Evolutionary conservation across 306 rosid genomes (phyloP), one percentile per base, ranked within the genome.

Genomic region (Sphenostylis stenocarpa): DNA sequence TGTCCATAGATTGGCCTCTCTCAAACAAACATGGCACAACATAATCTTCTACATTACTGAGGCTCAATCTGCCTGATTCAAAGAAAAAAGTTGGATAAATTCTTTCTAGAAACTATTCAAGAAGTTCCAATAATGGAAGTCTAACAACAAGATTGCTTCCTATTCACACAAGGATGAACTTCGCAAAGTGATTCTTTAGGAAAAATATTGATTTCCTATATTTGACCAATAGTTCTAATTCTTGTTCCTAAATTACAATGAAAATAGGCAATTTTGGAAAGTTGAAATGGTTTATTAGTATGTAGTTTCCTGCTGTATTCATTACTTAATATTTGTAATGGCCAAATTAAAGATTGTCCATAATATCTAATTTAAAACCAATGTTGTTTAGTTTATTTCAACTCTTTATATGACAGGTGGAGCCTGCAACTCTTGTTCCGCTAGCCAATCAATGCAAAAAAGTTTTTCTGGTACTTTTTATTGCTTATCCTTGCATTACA

Each of bases 361-460:
- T 78, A 26, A 21, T 73, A 49, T 73, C 67, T 23, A 52, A 44
- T 53, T 45, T n/a, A 12, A 31, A 58, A 77, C 19, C 33, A 33
- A 17, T 41, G 47, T 44, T 78, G 23, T 61, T 75, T 51, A 52
- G 73, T 66, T 63, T 72, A 38, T 77, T 66, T 58, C 51, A 34
- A 24, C 73, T 41, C 43, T 67, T 41, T 57, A 39, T 57, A 39
- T 77, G 87, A 72, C 82, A 93, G 98, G 97, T 91, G 85, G 98
- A 94, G 80, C 93, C 95, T 52, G 96, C 98, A 24, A 89, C 91
- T 64, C 97, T 91, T 81, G 91, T 94, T 85, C 97, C 98, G 19
- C 67, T 94, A 85, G 90, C 93, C 69, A 94, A 90, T 89, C 90
- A 89, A 81, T 94, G 97, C 91, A 94, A 89, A 82, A 96, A 94